Percentiles rank a stretch among this genome's conserved stretches.
Conservation (phyloP, 768 basidiomycete genomes). For the Cystofilobasidium ferigula region DNA sequence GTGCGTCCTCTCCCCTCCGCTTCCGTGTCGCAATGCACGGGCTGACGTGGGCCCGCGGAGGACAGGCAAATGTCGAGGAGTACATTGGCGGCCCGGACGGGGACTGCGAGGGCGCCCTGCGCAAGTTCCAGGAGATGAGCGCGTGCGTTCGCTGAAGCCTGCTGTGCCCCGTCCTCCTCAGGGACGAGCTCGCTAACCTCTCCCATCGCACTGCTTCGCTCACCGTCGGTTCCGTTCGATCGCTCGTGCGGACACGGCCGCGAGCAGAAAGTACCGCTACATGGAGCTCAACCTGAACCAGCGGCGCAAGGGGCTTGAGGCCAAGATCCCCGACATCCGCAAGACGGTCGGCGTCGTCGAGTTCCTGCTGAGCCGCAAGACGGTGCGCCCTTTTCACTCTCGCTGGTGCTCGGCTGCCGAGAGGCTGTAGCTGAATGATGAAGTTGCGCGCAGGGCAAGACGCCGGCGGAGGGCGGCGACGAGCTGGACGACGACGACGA, state of each 20-base stretch:
- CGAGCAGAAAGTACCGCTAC: constrained; percentile 84
- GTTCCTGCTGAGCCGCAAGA: constrained; percentile 48
- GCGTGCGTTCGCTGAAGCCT: constrained; percentile 52
- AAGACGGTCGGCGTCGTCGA: constrained; percentile 86
- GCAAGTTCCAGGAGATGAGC: constrained; percentile 78
- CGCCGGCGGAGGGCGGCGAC: constrained; percentile 36
- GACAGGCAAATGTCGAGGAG: constrained; percentile 72
- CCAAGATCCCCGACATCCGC: constrained; percentile 91
- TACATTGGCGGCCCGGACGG: constrained; percentile 69
- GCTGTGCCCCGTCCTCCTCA: background rate
- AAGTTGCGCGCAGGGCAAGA: too few species aligned
- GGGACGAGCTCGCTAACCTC: too few species aligned
- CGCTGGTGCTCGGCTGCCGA: too few species aligned
- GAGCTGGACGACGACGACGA: constrained; percentile 46
- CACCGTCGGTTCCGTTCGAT: too few species aligned
- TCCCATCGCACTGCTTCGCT: too few species aligned
- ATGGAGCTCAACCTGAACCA: constrained; percentile 83
- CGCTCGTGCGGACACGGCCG: background rate
- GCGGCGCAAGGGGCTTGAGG: constrained; percentile 65
- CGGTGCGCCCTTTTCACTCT: constrained; percentile 51
- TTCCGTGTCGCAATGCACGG: too few species aligned
- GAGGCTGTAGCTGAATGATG: too few species aligned
- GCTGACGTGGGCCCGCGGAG: background rate
- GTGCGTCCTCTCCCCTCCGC: constrained; percentile 45
- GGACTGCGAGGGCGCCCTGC: constrained; percentile 65